Evolutionary conservation across 352 stramenopile genomes (phyloP).

Genomic region (Phytophthora capsici): DNA sequence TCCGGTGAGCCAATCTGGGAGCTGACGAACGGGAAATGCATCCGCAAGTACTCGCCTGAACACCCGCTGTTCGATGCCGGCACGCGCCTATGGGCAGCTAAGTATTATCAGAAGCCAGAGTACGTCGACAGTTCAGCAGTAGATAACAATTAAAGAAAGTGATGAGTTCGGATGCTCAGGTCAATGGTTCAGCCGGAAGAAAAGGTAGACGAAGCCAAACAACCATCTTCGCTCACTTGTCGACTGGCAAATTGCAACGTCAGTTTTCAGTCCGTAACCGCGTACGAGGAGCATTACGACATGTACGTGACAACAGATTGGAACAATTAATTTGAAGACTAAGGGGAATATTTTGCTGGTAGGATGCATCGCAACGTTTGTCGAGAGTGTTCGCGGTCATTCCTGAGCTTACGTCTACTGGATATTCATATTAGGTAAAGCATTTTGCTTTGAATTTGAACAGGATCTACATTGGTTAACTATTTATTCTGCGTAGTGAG

Average conservation of each 20-base stretch:
- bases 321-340: neutral
- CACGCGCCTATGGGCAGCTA: conserved; percentile 46
- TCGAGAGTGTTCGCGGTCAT: conserved; percentile 54
- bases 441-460: neutral
- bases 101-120: conserved; percentile 52
- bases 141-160: no score
- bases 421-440: conserved; percentile 58
- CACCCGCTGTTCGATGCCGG: conserved; percentile 54
- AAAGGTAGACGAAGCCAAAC: neutral
- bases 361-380: conserved; percentile 54
- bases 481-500: conserved; percentile 39
- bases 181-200: conserved; percentile 35
- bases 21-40: conserved; percentile 53
- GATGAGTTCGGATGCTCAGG: conserved; percentile 13
- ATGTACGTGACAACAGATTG: conserved; percentile 44
- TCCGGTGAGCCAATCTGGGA: conserved; percentile 39
- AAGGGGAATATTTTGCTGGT: neutral
- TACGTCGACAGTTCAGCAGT: conserved; percentile 4
- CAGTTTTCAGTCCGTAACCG: conserved; percentile 47
- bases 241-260: conserved; percentile 55
- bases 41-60: conserved; percentile 59
- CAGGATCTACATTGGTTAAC: neutral
- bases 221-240: conserved; percentile 39
- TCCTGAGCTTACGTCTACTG: conserved; percentile 54
- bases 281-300: conserved; percentile 73